phyloP scores from a whole-genome alignment of 257 asterid genomes.

The Lycium ferocissimum region DNA sequence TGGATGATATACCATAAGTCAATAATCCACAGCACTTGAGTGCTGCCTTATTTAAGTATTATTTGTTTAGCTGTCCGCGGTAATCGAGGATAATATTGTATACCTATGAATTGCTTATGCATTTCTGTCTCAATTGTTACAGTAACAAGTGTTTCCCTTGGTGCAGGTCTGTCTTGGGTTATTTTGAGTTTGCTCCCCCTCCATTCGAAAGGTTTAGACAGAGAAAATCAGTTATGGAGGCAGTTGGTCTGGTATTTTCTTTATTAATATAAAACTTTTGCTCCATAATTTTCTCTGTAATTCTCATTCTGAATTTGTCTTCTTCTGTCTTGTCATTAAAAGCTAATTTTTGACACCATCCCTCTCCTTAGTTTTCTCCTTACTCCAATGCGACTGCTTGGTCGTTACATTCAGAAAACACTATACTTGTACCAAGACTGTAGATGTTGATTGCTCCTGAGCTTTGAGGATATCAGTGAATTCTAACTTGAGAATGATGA shows the following conservation, averaged over 20 bases:
- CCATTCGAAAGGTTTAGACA: constrained; percentile 78
- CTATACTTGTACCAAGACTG: not conserved
- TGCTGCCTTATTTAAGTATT: not conserved
- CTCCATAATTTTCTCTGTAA: not conserved
- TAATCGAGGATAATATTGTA: not conserved
- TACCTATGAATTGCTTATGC: not conserved
- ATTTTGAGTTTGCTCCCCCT: constrained; percentile 81
- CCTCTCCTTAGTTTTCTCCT: not conserved
- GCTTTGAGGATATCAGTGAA: not conserved
- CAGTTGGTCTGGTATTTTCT: constrained; percentile 52
- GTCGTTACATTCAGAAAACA: not conserved
- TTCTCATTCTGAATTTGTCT: constrained; percentile 2
- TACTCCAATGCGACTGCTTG: not conserved
- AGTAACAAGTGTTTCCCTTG: constrained; percentile 35
- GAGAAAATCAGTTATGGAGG: constrained; percentile 44
- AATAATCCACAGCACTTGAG: not conserved
- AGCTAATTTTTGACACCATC: not conserved
- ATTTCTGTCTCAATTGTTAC: not conserved
- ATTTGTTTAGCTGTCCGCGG: not conserved
- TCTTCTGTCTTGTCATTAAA: not conserved
- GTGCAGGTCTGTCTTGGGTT: constrained; percentile 69
- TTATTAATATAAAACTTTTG: constrained; percentile 13
- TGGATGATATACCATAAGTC: not conserved
- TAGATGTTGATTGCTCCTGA: constrained; percentile 1
- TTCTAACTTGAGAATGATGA: not conserved